Evolutionary conservation across 768 basidiomycete genomes (phyloP).

Genomic region (Amanita exitialis): DNA sequence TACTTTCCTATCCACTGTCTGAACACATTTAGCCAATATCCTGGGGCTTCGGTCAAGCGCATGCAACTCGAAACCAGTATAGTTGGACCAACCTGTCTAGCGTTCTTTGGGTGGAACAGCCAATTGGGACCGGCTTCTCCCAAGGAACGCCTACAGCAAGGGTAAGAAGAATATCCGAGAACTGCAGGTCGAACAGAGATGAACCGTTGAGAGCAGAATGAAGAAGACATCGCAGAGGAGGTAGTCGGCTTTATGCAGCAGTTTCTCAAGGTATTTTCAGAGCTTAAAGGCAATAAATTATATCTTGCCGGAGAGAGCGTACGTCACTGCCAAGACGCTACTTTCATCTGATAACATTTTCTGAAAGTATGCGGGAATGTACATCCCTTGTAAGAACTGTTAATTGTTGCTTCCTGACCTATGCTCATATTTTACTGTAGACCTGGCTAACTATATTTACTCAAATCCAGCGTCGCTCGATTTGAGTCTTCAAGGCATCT

Average conservation of each 20-base stretch:
- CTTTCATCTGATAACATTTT: neutral
- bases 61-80: constrained; percentile 50
- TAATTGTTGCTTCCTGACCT: neutral
- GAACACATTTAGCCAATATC: constrained; percentile 42
- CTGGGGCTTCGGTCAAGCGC: constrained; percentile 56
- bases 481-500: constrained; percentile 57
- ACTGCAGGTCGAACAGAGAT: neutral
- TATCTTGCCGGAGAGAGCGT: constrained; percentile 72
- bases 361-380: constrained; percentile 56
- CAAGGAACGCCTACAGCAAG: constrained; percentile 56
- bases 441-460: constrained; percentile 69
- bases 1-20: neutral
- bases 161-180: constrained; percentile 27
- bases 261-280: constrained; percentile 65
- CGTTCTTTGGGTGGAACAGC: constrained; percentile 71
- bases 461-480: constrained; percentile 40
- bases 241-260: constrained; percentile 60
- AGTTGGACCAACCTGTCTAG: constrained; percentile 80
- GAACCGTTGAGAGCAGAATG: constrained; percentile 24
- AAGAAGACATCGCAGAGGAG: constrained; percentile 38
- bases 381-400: constrained; percentile 40
- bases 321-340: constrained; percentile 16
- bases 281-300: constrained; percentile 63
- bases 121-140: constrained; percentile 72
- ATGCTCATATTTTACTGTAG: constrained; percentile 22